phyloP scores from a whole-genome alignment of 805 yeast species.

The Candida rishiriensis region DNA sequence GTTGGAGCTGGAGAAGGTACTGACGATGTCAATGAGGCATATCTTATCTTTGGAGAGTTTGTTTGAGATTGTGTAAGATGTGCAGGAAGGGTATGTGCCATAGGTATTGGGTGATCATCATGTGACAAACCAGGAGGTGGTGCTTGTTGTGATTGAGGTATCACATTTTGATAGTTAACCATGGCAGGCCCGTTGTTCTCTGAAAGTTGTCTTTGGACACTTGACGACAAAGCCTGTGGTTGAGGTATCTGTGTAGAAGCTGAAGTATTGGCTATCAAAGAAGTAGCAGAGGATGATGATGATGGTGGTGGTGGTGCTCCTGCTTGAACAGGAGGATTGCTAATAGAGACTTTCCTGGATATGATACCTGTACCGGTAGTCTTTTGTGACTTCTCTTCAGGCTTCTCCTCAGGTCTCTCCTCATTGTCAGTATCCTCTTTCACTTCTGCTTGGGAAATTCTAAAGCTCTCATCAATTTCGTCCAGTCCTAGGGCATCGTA shows the following conservation, averaged over 20 bases:
- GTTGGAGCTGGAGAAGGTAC: constrained; percentile 10
- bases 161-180: no score
- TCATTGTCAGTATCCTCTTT: constrained; percentile 10
- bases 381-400: constrained; percentile 1
- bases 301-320: constrained; percentile 6
- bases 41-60: constrained; percentile 15
- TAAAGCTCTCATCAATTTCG: constrained; percentile 35
- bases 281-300: constrained; percentile 7
- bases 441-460: constrained; percentile 18
- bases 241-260: no score
- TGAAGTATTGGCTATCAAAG: background rate
- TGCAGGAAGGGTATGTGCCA: constrained; percentile 7
- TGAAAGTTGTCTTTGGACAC: no score
- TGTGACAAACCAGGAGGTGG: constrained; percentile 3
- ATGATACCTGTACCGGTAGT: constrained; percentile 14
- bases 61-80: constrained; percentile 13
- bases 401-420: constrained; percentile 1
- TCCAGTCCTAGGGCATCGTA: constrained; percentile 81
- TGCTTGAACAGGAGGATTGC: constrained; percentile 6
- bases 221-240: no score
- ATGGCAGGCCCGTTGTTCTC: no score
- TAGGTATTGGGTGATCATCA: background rate
- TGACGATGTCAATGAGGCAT: constrained; percentile 5
- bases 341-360: constrained; percentile 9
- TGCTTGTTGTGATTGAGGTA: constrained; percentile 4